Evolutionary conservation across 768 basidiomycete species (phyloP), one percentile per base, ranked within the genome.

Genomic region (Tulasnella sp.): DNA sequence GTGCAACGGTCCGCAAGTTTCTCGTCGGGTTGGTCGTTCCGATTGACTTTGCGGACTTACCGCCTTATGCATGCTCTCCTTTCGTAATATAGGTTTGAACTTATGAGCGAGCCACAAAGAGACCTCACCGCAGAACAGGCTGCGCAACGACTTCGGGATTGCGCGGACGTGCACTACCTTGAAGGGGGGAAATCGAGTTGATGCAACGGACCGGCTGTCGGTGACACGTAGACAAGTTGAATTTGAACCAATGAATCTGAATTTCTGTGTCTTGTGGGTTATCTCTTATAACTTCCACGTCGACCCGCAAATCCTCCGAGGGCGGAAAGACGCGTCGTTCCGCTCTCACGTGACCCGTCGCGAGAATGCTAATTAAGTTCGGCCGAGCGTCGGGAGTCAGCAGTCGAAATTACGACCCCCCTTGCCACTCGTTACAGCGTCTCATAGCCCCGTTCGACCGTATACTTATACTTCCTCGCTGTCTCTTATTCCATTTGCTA

Each of bases 81-180:
- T 75, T 45, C 14, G 17, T 7, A 37, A 70, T 14, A 9, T 79
- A 94, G 93, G 14, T 96, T 92, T 79, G 96, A 97, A 82, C 84
- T 97, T 72, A 93, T 96, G 90, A 92, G 90, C 0, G 96, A 97
- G 81, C 87, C 92, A 7, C 96, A 97, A 84, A 87, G 96, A 0
- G 96, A 97, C 82, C 85, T 97, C 15, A 95, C 94, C 0, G 88
- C 95, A 0, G 96, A 97, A 81, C 91, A 94, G 82, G 96, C 94
- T 9, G 94, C 96, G 0, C 80, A 83, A 78, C 85, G 87, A 17
- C 83, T 96, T 54, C 85, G 92, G 68, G 85, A 78, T 0, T 85
- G 86, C 71, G 81, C 85, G 31, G 87, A 90, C 39, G 84, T 86
- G 42, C 93, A 96, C 81, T 94, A 93, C 80, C 81, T 81, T 76